Conservation (phyloP, 2,329 filamentous ascomycete species). For the Exophiala lecanii-corni region DNA sequence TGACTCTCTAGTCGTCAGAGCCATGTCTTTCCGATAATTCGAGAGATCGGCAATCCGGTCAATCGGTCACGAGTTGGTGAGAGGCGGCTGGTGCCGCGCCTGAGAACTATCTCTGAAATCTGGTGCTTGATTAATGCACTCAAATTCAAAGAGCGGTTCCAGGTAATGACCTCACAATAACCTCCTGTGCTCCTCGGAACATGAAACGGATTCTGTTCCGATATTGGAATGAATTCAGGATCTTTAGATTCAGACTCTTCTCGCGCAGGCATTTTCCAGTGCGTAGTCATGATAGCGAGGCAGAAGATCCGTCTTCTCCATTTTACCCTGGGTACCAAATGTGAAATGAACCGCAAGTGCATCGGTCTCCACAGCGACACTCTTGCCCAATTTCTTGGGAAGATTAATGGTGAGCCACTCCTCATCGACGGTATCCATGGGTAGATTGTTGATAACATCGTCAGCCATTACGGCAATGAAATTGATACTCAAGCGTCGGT, state of each 20-base stretch:
- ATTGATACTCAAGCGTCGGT: constrained; percentile 50
- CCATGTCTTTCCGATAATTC: too few relatives aligned
- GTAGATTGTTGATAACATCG: constrained; percentile 47
- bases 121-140: too few relatives aligned
- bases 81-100: too few relatives aligned
- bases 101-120: too few relatives aligned
- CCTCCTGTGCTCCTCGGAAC: too few relatives aligned
- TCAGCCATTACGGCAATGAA: constrained; percentile 52
- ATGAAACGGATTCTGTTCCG: neutral
- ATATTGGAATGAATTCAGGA: neutral
- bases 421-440: constrained; percentile 46
- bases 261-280: constrained; percentile 46
- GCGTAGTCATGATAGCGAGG: constrained; percentile 52
- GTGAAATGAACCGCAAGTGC: constrained; percentile 53
- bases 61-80: too few relatives aligned
- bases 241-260: constrained; percentile 8
- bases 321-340: constrained; percentile 40
- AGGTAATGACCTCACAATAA: too few relatives aligned
- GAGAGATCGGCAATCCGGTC: too few relatives aligned
- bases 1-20: too few relatives aligned
- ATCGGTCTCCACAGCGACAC: constrained; percentile 50
- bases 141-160: too few relatives aligned
- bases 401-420: constrained; percentile 39
- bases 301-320: constrained; percentile 52
- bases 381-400: constrained; percentile 37